Evolutionary conservation across 1,284 basidiomycete genomes (phyloP), one percentile per base, ranked within the genome.

Genomic region (Ustilago nuda): DNA sequence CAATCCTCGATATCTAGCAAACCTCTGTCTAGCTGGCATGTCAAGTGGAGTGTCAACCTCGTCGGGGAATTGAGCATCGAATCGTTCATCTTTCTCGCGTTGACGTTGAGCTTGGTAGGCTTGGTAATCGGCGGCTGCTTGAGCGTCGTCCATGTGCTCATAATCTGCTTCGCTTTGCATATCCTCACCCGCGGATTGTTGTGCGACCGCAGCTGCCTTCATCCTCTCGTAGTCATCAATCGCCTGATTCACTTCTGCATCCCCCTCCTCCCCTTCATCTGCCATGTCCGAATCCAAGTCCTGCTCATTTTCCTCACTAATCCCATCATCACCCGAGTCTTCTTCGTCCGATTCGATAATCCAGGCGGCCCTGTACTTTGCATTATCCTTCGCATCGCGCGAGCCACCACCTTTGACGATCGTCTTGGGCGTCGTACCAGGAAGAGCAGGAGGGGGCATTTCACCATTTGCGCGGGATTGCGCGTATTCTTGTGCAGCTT

Each of bases 21-120:
- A 98, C 6, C 97, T 90, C n/a, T 90, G 89, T 12, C 90, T 88
- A 0, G 95, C 96, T 0, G 93, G 87, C n/a, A 93, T 88, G 72
- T 97, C 92, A 71, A 92, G 89, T 0, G 96, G 97, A 0, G 97
- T 99, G 81, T 99, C 96, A n/a, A 98, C 90, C 86, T 99, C 96
- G 84, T 99, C 96, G 0, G 96, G 97, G 87, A 98, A 99, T 23
- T 90, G 88, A 30, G 91, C 87, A 79, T 98, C 93, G 56, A 93
- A 91, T 8, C 67, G 84, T 72, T 87, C 87, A 68, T 91, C 91
- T 85, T 96, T 94, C 84, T 96, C 93, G 62, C 92, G 93, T 48
- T 89, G 88, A 78, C 94, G 92, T 15, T 93, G 88, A 81, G 93
- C 93, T 73, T 92, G 89, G 81, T 94, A 94, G 1, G 76, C 84